A percentile compares a stretch with the other conserved stretches of the same genome.
These are phyloP conservation scores for Dichomitus squalens DNA, from an alignment of 1,284 basidiomycete species.

Conservation along the genomic window DNA sequence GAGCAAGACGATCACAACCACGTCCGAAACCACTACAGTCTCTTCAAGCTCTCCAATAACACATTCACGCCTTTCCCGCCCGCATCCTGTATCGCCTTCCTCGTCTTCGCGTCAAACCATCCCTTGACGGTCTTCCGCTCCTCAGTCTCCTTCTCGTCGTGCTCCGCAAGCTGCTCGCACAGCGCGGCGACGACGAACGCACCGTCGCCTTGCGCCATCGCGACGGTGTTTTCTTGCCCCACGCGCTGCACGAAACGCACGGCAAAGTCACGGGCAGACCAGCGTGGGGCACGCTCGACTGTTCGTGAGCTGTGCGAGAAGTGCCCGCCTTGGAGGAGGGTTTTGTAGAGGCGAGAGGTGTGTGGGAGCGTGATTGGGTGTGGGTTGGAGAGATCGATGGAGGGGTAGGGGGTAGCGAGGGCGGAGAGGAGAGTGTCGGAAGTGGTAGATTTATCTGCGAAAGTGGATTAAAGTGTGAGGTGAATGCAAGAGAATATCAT, in stretches of 20 bases:
- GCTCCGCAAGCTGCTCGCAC: slow-evolving; percentile 56
- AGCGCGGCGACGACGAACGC: slow-evolving; percentile 82
- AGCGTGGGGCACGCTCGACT: slow-evolving; percentile 49
- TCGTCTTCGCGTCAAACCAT: slow-evolving; percentile 19
- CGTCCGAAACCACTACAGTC: slow-evolving; percentile 8
- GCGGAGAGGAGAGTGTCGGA: slow-evolving; percentile 60
- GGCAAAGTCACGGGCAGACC: slow-evolving; percentile 62
- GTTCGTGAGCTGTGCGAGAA: slow-evolving; percentile 64
- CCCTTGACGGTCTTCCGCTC: slow-evolving; percentile 16
- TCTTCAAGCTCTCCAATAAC: slow-evolving; percentile 26
- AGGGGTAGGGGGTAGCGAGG: slow-evolving; percentile 58
- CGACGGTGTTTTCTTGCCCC: slow-evolving; percentile 54
- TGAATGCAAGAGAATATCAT: background rate
- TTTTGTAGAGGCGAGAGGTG: slow-evolving; percentile 82
- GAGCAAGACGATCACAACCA: background rate
- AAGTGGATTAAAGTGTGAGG: background rate
- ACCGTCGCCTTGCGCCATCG: slow-evolving; percentile 69
- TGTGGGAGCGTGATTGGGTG: slow-evolving; percentile 83
- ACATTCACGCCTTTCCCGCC: slow-evolving; percentile 25
- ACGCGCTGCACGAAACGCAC: slow-evolving; percentile 58
- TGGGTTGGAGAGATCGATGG: slow-evolving; percentile 43
- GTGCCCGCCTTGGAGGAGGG: slow-evolving; percentile 87
- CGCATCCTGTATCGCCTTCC: slow-evolving; percentile 19
- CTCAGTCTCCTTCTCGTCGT: background rate
- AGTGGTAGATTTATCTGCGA: slow-evolving; percentile 69